Evolutionary conservation across 2,329 filamentous ascomycete genomes (phyloP), one percentile per base, ranked within the genome.

Genomic region (Helminthosporium solani): DNA sequence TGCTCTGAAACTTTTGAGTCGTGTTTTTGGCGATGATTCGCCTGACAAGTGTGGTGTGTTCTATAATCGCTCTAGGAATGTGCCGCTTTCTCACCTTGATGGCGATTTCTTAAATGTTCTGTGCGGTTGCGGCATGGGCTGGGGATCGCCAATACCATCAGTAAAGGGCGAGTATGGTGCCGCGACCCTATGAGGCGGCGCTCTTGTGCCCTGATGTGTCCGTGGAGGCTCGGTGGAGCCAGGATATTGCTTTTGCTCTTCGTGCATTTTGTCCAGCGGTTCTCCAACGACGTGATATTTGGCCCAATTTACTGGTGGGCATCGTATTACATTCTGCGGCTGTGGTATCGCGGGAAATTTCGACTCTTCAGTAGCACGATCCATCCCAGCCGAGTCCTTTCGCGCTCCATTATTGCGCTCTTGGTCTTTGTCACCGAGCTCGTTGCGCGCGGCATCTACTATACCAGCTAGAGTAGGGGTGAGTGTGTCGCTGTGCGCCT

Each of bases 281-380:
- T 88, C 86, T 39, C 90, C 91, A 2, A 94, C 84, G n/a, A 96
- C 79, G 58, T 89, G 88, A 69, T 97, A 97, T 65, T 96, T 91
- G 11, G 85, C 83, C 92, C 92, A 97, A 74, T 96, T 96, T 63
- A 97, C 85, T 7, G 89, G 87, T 7, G 92, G 92, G 73, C 86
- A 90, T 33, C 91, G 84, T 20, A 95, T 85, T 1, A 97, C 76
- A 57, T 87, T 87, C 68, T 96, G 92, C 6, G 88, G 83, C 12
- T 79, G 80, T 0, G 91, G 91, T 12, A 96, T 80, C 15, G 73
- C 73, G 2, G 81, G 75, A 74, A 90, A 90, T 2, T 73, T 65
- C 20, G 57, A 50, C 14, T 51, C 18, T 16, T 52, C 48, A 5
- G 53, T 44, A 23, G 50, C n/a, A 14, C 42, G 28, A 7, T 60